These are phyloP conservation scores for Bauhinia variegata DNA, from an alignment of 306 rosid species.

Conservation along the genomic window DNA sequence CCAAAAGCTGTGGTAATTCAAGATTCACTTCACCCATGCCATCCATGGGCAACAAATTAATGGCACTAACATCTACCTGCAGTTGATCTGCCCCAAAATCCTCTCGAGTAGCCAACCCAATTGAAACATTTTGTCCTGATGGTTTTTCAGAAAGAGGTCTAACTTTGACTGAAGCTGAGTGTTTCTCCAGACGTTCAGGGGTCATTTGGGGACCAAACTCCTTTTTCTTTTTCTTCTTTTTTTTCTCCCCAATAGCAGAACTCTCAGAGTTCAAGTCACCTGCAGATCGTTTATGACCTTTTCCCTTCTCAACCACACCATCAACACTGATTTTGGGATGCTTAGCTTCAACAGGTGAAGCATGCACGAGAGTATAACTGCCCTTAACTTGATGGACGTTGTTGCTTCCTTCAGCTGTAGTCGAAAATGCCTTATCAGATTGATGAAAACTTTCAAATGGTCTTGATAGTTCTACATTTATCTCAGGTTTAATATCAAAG, in stretches of 20 bases:
- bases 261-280: constrained; percentile 50
- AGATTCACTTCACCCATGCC: constrained; percentile 41
- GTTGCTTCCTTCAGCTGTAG: constrained; percentile 42
- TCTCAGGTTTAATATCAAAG: constrained; percentile 30
- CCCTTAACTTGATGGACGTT: constrained; percentile 30
- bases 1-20: constrained; percentile 65
- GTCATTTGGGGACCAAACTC: constrained; percentile 40
- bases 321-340: constrained; percentile 42
- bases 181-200: constrained; percentile 49
- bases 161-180: constrained; percentile 44
- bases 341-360: constrained; percentile 33
- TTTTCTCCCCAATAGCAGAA: constrained; percentile 55
- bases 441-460: constrained; percentile 40
- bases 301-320: constrained; percentile 62
- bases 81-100: constrained; percentile 45
- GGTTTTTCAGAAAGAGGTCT: constrained; percentile 37
- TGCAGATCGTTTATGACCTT: constrained; percentile 61
- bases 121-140: constrained; percentile 40
- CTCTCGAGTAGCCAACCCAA: constrained; percentile 54
- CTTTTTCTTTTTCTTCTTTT: constrained; percentile 72
- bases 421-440: constrained; percentile 38
- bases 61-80: constrained; percentile 40
- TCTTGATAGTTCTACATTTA: constrained; percentile 31
- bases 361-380: not conserved
- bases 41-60: constrained; percentile 35